These are phyloP conservation scores for Pecoramyces ruminantium DNA, from an alignment of 192 early-diverging fungal genomes.

Conservation along the genomic window DNA sequence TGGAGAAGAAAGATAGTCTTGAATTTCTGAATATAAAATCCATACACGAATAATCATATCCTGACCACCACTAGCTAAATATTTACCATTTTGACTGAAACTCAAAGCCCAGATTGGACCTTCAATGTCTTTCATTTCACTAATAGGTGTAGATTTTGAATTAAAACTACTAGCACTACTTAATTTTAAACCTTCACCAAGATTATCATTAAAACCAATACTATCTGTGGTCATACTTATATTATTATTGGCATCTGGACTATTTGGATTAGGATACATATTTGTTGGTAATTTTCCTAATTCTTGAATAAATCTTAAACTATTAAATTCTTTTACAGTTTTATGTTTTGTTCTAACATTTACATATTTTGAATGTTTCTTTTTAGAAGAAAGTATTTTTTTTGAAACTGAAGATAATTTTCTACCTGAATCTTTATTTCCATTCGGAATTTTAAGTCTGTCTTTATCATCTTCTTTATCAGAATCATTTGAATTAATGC, in stretches of 20 bases:
- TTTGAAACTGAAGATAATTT: neutral
- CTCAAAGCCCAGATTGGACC: constrained; percentile 51
- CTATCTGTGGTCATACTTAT: constrained; percentile 9
- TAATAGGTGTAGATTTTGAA: neutral
- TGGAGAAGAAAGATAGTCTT: neutral
- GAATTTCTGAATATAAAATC: constrained; percentile 20
- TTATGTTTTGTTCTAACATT: constrained; percentile 15
- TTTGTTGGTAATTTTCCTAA: constrained; percentile 5
- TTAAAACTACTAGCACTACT: too few species aligned
- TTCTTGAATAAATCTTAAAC: constrained; percentile 9
- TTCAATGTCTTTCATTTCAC: neutral
- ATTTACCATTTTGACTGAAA: constrained; percentile 62
- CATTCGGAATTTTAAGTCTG: constrained; percentile 1
- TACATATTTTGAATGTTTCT: neutral
- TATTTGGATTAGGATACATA: neutral
- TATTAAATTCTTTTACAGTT: constrained; percentile 8
- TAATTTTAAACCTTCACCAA: neutral
- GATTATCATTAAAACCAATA: constrained; percentile 8
- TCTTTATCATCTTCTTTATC: constrained; percentile 10
- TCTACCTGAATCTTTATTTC: neutral
- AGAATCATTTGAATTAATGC: neutral
- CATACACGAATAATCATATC: constrained; percentile 52
- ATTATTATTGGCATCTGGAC: constrained; percentile 1
- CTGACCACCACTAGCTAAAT: constrained; percentile 67
- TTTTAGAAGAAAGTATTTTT: constrained; percentile 5